These are phyloP conservation scores for Arachis stenosperma DNA, from an alignment of 306 rosid species.

Conservation along the genomic window DNA sequence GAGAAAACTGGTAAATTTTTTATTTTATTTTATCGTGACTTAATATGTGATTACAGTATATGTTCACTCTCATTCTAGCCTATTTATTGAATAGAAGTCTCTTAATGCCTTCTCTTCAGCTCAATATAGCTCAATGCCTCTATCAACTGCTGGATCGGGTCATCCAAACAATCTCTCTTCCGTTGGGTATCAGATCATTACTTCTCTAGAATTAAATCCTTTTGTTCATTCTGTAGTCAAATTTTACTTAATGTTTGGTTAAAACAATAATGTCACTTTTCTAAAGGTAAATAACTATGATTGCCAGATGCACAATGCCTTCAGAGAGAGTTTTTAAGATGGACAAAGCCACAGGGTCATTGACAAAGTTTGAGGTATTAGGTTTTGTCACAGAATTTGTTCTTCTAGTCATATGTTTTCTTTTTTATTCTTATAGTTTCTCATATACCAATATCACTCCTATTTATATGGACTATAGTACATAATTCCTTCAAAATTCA, in stretches of 20 bases:
- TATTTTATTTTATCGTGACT: conserved; percentile 10
- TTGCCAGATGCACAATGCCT: conserved; percentile 44
- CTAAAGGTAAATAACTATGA: conserved; percentile 37
- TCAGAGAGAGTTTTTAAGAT: conserved; percentile 43
- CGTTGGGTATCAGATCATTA: conserved; percentile 52
- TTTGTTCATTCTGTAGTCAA: conserved; percentile 30
- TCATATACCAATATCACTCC: background rate
- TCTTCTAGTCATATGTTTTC: conserved; percentile 10
- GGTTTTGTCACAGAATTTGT: conserved; percentile 10
- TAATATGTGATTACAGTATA: background rate
- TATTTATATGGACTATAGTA: conserved; percentile 23
- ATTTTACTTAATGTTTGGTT: conserved; percentile 13
- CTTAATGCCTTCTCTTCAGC: conserved; percentile 38
- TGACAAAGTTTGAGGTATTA: conserved; percentile 49
- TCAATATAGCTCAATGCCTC: conserved; percentile 45
- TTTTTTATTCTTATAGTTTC: conserved; percentile 17
- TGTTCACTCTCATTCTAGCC: conserved; percentile 32
- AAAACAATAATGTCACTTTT: conserved; percentile 23
- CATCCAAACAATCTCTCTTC: conserved; percentile 50
- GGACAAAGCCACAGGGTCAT: conserved; percentile 39
- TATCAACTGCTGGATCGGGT: conserved; percentile 48
- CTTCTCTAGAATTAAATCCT: conserved; percentile 27
- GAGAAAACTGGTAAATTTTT: conserved; percentile 57
- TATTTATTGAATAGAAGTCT: conserved; percentile 33
- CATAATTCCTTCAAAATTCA: conserved; percentile 23